Evolutionary conservation across 331 rosid genomes (phyloP).

Genomic region (Quercus tomentella): DNA sequence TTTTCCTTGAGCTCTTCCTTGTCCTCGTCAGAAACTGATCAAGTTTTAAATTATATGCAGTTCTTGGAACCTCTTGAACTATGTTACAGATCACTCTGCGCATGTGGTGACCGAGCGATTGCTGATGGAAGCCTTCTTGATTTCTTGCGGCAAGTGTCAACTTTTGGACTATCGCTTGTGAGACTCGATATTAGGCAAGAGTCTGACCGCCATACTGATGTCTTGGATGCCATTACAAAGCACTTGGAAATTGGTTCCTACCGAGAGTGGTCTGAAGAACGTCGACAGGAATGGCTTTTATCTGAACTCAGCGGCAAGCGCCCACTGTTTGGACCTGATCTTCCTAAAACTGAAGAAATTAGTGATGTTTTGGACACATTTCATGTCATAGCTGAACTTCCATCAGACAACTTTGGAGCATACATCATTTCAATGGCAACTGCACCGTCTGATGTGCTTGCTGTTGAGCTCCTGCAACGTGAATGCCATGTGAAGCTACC

Average conservation of each 20-base stretch:
- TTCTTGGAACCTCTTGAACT: constrained; percentile 94
- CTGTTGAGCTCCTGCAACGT: constrained; percentile 90
- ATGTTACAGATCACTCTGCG: constrained; percentile 87
- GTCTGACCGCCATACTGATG: constrained; percentile 94
- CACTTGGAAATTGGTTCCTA: constrained; percentile 94
- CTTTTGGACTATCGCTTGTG: constrained; percentile 90
- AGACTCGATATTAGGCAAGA: constrained; percentile 98
- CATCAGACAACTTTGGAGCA: constrained; percentile 91
- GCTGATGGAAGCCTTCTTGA: constrained; percentile 99
- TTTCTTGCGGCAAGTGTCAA: constrained; percentile 95
- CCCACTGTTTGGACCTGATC: constrained; percentile 94
- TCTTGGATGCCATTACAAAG: constrained; percentile 87
- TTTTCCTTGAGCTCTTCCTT: too few relatives aligned
- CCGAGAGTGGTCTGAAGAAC: constrained; percentile 92
- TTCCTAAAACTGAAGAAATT: constrained; percentile 91
- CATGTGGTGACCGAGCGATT: constrained; percentile 85
- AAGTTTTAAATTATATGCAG: constrained; percentile 38
- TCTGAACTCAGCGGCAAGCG: constrained; percentile 86
- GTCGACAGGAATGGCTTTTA: constrained; percentile 87
- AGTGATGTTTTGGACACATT: constrained; percentile 83
- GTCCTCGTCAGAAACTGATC: constrained; percentile 25
- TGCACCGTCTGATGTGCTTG: constrained; percentile 92
- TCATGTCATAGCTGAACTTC: constrained; percentile 89
- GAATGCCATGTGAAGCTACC: constrained; percentile 80
- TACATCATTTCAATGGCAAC: constrained; percentile 99